phyloP scores from a whole-genome alignment of 1,284 basidiomycete species.

The Leccinum griseonigrum region DNA sequence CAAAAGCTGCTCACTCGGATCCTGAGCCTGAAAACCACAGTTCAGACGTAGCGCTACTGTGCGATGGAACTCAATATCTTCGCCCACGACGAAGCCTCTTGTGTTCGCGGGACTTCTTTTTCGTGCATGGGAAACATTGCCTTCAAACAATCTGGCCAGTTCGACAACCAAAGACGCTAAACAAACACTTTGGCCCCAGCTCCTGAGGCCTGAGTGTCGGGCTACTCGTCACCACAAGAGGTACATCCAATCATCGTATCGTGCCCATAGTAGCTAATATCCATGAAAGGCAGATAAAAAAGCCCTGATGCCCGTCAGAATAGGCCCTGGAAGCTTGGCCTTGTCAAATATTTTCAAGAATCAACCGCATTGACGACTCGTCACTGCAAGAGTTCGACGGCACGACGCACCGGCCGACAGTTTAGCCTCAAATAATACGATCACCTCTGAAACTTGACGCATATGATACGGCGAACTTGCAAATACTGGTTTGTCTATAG shows the following conservation, averaged over 20 bases:
- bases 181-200: neutral
- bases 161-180: neutral
- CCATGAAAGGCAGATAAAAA: neutral
- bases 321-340: neutral
- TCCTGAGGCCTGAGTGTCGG: neutral
- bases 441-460: neutral
- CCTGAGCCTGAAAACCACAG: neutral
- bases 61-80: neutral
- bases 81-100: neutral
- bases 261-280: neutral
- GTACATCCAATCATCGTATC: neutral
- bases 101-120: neutral
- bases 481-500: neutral
- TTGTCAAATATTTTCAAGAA: neutral
- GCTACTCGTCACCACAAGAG: neutral
- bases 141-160: neutral
- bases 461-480: neutral
- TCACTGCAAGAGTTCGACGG: neutral
- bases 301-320: neutral
- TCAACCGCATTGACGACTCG: neutral
- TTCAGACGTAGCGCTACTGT: neutral
- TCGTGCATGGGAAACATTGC: neutral
- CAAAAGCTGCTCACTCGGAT: neutral
- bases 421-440: neutral
- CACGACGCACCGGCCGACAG: neutral